A percentile compares a stretch with the other conserved stretches of the same genome.
Conservation (phyloP, 2,329 filamentous ascomycete genomes). For the Fusarium buharicum region DNA sequence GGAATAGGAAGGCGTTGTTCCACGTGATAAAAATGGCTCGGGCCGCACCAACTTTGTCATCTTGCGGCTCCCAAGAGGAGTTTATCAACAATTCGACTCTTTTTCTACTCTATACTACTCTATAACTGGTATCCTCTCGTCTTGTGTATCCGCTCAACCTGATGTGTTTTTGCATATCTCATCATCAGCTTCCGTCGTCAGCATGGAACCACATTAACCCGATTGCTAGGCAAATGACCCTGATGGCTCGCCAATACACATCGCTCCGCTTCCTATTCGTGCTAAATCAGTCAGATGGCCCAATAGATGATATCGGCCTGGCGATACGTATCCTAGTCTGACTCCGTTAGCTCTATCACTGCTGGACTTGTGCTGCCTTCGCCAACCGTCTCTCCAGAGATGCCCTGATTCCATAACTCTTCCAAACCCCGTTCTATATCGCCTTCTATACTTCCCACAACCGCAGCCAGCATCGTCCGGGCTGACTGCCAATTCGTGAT, state of each 20-base stretch:
- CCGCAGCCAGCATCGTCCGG: slow-evolving; percentile 51
- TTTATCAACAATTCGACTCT: background rate
- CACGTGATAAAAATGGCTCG: slow-evolving; percentile 35
- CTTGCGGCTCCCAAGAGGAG: background rate
- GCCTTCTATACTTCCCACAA: slow-evolving; percentile 55
- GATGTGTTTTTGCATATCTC: background rate
- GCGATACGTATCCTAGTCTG: slow-evolving; percentile 36
- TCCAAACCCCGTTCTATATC: slow-evolving; percentile 54
- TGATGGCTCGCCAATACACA: slow-evolving; percentile 29
- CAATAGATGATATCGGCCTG: slow-evolving; percentile 10
- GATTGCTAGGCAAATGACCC: slow-evolving; percentile 8
- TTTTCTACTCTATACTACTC: background rate
- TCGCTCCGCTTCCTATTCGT: slow-evolving; percentile 3
- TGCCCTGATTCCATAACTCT: slow-evolving; percentile 56
- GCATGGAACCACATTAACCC: slow-evolving; percentile 3
- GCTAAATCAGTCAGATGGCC: slow-evolving; percentile 21
- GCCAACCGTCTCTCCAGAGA: slow-evolving; percentile 31
- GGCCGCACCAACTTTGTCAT: background rate
- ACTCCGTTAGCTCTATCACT: slow-evolving; percentile 44
- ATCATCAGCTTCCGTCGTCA: slow-evolving; percentile 3
- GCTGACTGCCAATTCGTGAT: slow-evolving; percentile 54
- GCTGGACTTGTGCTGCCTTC: slow-evolving; percentile 36
- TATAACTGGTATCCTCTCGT: slow-evolving; percentile 7
- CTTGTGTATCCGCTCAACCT: slow-evolving; percentile 1
- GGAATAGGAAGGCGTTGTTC: slow-evolving; percentile 16